Conservation (phyloP, 495 filamentous ascomycete genomes). For the Cercophora sp. region DNA sequence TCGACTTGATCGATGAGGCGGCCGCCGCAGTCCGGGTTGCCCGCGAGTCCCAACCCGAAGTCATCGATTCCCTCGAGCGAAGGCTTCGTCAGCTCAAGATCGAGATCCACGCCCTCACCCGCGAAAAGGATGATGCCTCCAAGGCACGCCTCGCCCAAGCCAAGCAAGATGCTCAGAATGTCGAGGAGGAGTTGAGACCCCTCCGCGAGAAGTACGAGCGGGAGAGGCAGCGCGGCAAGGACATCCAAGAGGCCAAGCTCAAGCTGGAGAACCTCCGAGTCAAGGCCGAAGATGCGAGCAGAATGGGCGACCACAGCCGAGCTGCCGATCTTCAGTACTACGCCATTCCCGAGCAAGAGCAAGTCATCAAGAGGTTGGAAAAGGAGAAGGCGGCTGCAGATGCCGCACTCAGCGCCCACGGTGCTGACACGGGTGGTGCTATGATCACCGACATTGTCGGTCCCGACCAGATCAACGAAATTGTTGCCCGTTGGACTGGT, state of each 20-base stretch:
- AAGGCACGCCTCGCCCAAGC: conserved; percentile 74
- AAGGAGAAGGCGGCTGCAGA: conserved; percentile 73
- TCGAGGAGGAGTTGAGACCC: conserved; percentile 84
- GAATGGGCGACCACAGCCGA: conserved; percentile 71
- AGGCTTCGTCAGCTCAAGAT: conserved; percentile 86
- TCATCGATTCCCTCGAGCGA: conserved; percentile 87
- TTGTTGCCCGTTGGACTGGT: conserved; percentile 92
- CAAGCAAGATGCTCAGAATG: conserved; percentile 85
- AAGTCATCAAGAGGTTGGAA: conserved; percentile 74
- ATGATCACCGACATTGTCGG: conserved; percentile 90
- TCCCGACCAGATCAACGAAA: conserved; percentile 98
- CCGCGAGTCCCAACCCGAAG: conserved; percentile 91
- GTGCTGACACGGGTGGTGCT: conserved; percentile 55
- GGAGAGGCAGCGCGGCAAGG: conserved; percentile 80
- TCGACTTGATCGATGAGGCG: conserved; percentile 94
- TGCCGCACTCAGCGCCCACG: conserved; percentile 61
- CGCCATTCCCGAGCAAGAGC: conserved; percentile 88
- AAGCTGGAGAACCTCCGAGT: conserved; percentile 84
- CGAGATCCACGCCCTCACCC: conserved; percentile 88
- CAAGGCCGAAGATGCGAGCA: conserved; percentile 89
- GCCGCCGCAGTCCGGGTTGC: conserved; percentile 91
- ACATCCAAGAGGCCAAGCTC: conserved; percentile 93
- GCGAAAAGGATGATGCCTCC: conserved; percentile 93
- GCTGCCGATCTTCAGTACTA: conserved; percentile 95
- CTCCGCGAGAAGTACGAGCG: conserved; percentile 93